A percentile compares a stretch with the other conserved stretches of the same genome.
Conservation (phyloP, 306 rosid genomes). For the Corylus heterophylla region DNA sequence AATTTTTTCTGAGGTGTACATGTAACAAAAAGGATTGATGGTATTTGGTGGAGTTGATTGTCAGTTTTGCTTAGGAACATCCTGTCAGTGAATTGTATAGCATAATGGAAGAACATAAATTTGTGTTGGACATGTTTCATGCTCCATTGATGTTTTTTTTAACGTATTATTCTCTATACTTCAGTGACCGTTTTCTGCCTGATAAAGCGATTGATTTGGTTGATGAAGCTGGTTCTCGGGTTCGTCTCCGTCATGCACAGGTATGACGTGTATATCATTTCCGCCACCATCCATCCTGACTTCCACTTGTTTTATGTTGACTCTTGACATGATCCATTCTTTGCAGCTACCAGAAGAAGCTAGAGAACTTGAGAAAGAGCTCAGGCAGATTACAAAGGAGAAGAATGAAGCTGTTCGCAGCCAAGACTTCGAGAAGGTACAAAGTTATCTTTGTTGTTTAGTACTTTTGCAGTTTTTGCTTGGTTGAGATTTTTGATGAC, state of each 20-base stretch:
- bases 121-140: neutral
- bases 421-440: slow-evolving; percentile 96
- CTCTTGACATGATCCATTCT: slow-evolving; percentile 7
- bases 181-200: slow-evolving; percentile 93
- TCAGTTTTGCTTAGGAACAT: neutral
- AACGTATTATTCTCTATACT: slow-evolving; percentile 19
- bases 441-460: neutral
- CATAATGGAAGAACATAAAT: neutral
- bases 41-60: neutral
- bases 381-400: slow-evolving; percentile 88
- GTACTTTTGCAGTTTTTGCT: neutral
- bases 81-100: neutral
- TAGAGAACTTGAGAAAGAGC: slow-evolving; percentile 80
- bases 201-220: slow-evolving; percentile 94
- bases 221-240: slow-evolving; percentile 98
- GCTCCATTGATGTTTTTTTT: neutral
- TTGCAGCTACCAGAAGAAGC: slow-evolving; percentile 93
- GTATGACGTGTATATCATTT: slow-evolving; percentile 31
- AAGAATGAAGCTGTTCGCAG: slow-evolving; percentile 87
- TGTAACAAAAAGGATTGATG: neutral
- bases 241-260: slow-evolving; percentile 92
- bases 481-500: neutral
- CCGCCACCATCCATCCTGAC: slow-evolving; percentile 7
- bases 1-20: neutral
- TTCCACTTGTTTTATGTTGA: slow-evolving; percentile 21